Evolutionary conservation across 306 rosid species (phyloP).

Genomic region (Malus domestica): ASM211411v1 NC_041805.1:10786501-10787000

Average conservation of each 20-base stretch:
- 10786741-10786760: neutral
- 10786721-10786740: neutral
- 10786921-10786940: neutral
- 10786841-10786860: neutral
- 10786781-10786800: neutral
- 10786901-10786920: neutral
- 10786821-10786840: neutral
- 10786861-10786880: neutral
- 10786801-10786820: neutral
- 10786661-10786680: neutral
- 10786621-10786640: neutral
- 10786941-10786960: constrained; percentile 36
- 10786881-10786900: neutral
- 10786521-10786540: too few relatives aligned
- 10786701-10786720: neutral
- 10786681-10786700: neutral
- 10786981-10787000: constrained; percentile 1
- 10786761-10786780: neutral
- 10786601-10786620: neutral
- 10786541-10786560: too few relatives aligned
- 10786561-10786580: too few relatives aligned
- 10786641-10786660: neutral
- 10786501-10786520: too few relatives aligned
- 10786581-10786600: neutral
- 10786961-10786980: constrained; percentile 26